Percentiles rank a stretch among this genome's conserved stretches.
phyloP scores from a whole-genome alignment of 805 yeast species.

The Teunomyces atbi region DNA sequence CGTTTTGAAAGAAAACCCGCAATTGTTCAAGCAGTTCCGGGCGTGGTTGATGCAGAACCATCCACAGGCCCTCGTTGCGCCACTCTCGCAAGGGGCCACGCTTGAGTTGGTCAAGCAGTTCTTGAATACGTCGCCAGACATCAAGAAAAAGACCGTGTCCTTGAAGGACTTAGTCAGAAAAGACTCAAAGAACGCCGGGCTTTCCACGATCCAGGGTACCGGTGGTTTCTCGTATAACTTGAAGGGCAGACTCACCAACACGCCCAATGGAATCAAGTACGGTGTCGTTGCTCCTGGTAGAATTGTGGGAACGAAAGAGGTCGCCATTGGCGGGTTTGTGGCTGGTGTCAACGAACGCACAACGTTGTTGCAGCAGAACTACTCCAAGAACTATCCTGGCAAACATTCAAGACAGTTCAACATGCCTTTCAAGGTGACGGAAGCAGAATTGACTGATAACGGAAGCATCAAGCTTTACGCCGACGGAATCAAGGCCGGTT shows the following conservation, averaged over 20 bases:
- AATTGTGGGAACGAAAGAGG: constrained; percentile 45
- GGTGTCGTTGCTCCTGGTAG: constrained; percentile 69
- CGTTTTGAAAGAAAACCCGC: constrained; percentile 41
- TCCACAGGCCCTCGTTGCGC: constrained; percentile 36
- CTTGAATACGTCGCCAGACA: constrained; percentile 20
- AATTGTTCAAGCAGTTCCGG: constrained; percentile 52
- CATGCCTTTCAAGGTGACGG: constrained; percentile 41
- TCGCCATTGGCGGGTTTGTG: constrained; percentile 62
- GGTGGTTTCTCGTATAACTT: constrained; percentile 75
- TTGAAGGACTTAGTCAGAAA: constrained; percentile 24
- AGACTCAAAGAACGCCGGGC: constrained; percentile 10
- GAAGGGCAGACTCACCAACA: constrained; percentile 63
- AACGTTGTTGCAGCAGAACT: constrained; percentile 33
- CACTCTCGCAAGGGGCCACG: constrained; percentile 20
- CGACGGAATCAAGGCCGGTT: constrained; percentile 40
- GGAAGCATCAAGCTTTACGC: constrained; percentile 42
- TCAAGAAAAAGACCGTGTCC: constrained; percentile 20
- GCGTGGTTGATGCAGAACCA: constrained; percentile 52
- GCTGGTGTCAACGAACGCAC: constrained; percentile 34
- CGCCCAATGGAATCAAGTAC: constrained; percentile 66
- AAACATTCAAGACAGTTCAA: constrained; percentile 43
- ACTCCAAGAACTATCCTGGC: constrained; percentile 35
- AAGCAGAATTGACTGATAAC: constrained; percentile 33
- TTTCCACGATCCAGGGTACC: constrained; percentile 51
- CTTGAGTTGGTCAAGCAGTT: constrained; percentile 34